Evolutionary conservation across 257 asterid genomes (phyloP).

Genomic region (Prunella vulgaris): DNA sequence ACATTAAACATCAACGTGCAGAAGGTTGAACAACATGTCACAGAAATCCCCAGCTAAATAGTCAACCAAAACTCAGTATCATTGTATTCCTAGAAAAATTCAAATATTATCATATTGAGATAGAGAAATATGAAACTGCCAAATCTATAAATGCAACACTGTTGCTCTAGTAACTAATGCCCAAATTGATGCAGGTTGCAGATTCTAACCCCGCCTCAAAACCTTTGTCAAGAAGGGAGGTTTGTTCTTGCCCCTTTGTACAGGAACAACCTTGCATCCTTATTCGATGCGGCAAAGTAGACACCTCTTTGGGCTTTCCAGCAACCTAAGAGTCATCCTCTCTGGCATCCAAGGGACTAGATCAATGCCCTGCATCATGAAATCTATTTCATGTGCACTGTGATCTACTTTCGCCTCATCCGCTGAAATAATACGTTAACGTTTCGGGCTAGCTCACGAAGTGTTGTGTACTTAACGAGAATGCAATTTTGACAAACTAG

Average conservation of each 20-base stretch:
- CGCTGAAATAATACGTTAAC: background rate
- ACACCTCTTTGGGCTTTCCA: too few relatives aligned
- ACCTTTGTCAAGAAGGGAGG: too few relatives aligned
- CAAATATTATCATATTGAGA: background rate
- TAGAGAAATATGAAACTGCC: background rate
- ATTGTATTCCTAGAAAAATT: background rate
- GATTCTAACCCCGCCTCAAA: too few relatives aligned
- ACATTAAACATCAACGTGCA: constrained; percentile 9
- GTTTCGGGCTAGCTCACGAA: background rate
- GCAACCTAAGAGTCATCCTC: too few relatives aligned
- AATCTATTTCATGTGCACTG: background rate
- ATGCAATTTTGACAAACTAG: background rate
- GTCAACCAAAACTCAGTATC: background rate
- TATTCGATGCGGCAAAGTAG: too few relatives aligned
- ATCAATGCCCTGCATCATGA: too few relatives aligned
- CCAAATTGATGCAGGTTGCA: background rate
- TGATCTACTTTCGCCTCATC: constrained; percentile 10
- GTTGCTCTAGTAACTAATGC: background rate
- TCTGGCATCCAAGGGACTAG: too few relatives aligned
- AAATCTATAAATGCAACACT: background rate
- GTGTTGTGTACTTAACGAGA: background rate
- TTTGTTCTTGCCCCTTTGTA: too few relatives aligned
- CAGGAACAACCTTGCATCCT: too few relatives aligned
- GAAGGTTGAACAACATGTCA: background rate
- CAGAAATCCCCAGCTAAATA: background rate